Base-by-base conservation (phyloP, 2,329 filamentous ascomycete genomes). In the Chalaropsis ovoidea region DNA sequence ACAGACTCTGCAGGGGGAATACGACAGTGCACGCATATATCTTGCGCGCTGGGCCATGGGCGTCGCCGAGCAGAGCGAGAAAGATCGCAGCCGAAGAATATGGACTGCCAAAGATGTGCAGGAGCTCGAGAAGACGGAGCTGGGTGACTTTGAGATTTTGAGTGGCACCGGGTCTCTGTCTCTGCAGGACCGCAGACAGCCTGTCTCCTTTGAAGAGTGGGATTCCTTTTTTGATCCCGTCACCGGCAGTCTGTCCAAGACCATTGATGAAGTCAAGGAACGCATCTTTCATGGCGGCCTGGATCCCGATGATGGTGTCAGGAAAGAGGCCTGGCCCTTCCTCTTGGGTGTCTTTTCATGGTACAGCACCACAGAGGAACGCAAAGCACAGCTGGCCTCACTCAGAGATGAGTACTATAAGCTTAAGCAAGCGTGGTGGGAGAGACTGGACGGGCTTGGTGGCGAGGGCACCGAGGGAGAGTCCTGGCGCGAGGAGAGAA, bases 41-140 rank as follows among this genome's bases (percentile, higher is more conserved):
- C 81, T 99, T 47, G 94, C 94, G 24, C 82, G 94, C 69, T 99
- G 94, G 94, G 94, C 94, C 1, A 97, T 99, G 94, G 91, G 91
- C 7, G 96, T 99, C 69, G 92, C 94, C 0, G 95, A 99, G 74
- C 94, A 99, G 77, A 93, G 92, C 71, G 94, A 99, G 72, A 82
- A 86, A 47, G 94, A 99, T 71, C 81, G 87, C 27, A 89, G 86
- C 63, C 88, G 92, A 74, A 81, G 92, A 60, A 92, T 96, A 72
- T 99, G 91, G 89, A 96, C 92, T 0, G 93, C 90, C 0, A 86
- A 86, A 69, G 94, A 99, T 76, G 88, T 96, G 3, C 80, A 97
- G 71, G 92, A 95, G 71, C 88, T 95, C 74, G 95, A 99, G 73
- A 88, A 96, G 69, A 96, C 90, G 39, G 90, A 91, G 68, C 89